Evolutionary conservation across 1,284 basidiomycete species (phyloP).

Genomic region (Leccinum angustisporum): DNA sequence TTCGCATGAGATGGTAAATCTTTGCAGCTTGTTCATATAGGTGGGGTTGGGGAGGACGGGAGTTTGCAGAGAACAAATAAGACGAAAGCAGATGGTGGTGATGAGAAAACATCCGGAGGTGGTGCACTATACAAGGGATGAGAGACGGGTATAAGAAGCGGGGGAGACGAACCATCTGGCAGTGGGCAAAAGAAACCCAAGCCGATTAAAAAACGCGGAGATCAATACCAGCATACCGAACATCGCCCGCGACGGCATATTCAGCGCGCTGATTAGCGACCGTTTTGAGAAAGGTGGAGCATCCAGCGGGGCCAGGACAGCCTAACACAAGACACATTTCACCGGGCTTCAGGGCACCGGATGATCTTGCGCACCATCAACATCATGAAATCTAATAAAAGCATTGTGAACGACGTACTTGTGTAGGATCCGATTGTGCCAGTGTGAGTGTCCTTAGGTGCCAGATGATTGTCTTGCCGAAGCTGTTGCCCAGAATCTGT

Average conservation of each 20-base stretch:
- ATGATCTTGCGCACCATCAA: slow-evolving; percentile 48
- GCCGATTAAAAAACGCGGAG: too few relatives aligned
- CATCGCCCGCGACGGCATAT: slow-evolving; percentile 65
- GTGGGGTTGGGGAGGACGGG: slow-evolving; percentile 75
- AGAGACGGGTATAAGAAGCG: too few relatives aligned
- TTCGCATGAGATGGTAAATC: slow-evolving; percentile 81
- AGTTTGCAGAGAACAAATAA: slow-evolving; percentile 40
- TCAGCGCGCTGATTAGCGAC: slow-evolving; percentile 71
- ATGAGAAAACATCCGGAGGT: too few relatives aligned
- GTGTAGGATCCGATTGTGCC: slow-evolving; percentile 46
- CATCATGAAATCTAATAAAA: slow-evolving; percentile 13
- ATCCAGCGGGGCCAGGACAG: slow-evolving; percentile 80
- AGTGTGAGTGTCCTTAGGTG: too few relatives aligned
- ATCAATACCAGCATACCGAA: slow-evolving; percentile 73
- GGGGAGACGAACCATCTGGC: too few relatives aligned
- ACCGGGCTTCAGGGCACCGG: slow-evolving; percentile 59
- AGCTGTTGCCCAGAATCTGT: too few relatives aligned
- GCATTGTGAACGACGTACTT: slow-evolving; percentile 49
- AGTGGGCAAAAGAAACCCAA: too few relatives aligned
- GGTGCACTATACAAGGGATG: too few relatives aligned
- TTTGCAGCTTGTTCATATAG: slow-evolving; percentile 85
- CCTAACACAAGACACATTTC: slow-evolving; percentile 63
- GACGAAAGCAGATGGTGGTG: too few relatives aligned
- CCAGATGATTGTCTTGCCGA: too few relatives aligned
- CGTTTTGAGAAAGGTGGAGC: slow-evolving; percentile 76